A percentile compares a stretch with the other conserved stretches of the same genome.
phyloP scores from a whole-genome alignment of 2,329 filamentous ascomycete species.

The Blastomyces parvus region DNA sequence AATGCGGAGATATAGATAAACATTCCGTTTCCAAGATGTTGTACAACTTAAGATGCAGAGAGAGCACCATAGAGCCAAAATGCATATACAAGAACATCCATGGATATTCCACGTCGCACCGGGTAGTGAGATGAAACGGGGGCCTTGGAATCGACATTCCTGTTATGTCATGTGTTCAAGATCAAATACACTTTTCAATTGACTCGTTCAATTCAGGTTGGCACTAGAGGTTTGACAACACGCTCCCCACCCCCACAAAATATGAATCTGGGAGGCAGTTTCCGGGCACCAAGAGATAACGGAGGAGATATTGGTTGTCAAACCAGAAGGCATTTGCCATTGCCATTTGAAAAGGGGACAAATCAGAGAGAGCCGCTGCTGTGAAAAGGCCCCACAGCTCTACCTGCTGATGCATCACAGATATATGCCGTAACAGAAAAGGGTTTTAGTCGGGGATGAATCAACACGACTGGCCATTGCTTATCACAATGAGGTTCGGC shows the following conservation, averaged over 20 bases:
- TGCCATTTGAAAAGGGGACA: neutral
- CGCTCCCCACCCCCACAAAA: neutral
- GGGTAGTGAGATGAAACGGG: neutral
- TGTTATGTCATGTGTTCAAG: neutral
- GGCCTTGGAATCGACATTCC: neutral
- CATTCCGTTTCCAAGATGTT: neutral
- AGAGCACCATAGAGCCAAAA: neutral
- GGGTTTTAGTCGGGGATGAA: neutral
- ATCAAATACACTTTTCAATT: neutral
- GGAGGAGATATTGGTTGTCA: neutral
- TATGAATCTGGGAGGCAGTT: neutral
- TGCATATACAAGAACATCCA: neutral
- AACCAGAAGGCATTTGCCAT: neutral
- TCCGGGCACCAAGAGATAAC: too few relatives aligned
- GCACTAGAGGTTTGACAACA: neutral
- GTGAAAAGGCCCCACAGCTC: neutral
- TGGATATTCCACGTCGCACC: neutral
- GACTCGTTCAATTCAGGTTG: neutral
- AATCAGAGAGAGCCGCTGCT: neutral
- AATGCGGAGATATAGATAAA: neutral
- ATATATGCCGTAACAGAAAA: neutral
- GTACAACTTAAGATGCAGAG: neutral
- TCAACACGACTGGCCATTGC: neutral
- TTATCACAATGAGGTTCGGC: neutral
- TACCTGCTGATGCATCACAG: neutral